Percentiles rank a stretch among this genome's conserved stretches.
These are phyloP conservation scores for Coemansia reversa DNA, from an alignment of 192 early-diverging fungal genomes.

Conservation along the genomic window DNA sequence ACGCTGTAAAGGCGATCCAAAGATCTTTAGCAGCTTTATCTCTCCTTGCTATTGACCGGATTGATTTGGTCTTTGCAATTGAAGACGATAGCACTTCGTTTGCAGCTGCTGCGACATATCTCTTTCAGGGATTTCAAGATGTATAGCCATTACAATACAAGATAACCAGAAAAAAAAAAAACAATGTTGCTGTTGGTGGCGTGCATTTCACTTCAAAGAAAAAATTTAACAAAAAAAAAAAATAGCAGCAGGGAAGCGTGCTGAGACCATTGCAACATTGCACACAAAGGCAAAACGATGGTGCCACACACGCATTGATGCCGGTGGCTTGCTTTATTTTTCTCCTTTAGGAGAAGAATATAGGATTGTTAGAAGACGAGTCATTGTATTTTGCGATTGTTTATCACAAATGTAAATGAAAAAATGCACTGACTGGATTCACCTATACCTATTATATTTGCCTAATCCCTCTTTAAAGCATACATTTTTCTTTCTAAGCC, in stretches of 20 bases:
- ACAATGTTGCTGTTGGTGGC: neutral
- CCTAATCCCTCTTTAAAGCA: neutral
- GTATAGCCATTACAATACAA: neutral
- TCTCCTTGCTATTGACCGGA: conserved; percentile 18
- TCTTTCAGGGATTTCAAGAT: neutral
- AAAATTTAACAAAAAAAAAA: neutral
- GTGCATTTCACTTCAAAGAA: neutral
- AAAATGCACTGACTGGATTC: neutral
- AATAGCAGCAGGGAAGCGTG: neutral
- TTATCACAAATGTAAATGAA: neutral
- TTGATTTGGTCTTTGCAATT: conserved; percentile 11
- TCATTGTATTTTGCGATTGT: conserved; percentile 2
- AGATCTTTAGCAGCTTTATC: conserved; percentile 10
- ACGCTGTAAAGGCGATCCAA: neutral
- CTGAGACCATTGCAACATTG: neutral
- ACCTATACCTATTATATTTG: neutral
- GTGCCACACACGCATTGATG: neutral
- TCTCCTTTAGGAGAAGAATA: neutral
- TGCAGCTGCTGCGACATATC: conserved; percentile 2
- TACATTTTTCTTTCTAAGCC: neutral
- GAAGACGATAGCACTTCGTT: conserved; percentile 6
- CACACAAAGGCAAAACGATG: neutral
- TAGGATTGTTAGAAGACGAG: neutral
- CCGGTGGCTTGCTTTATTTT: neutral
- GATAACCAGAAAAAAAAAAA: neutral